Percentiles rank a stretch among this genome's conserved stretches.
Evolutionary conservation across 441 rosid genomes (phyloP).

Genomic region (Arabidopsis hybrid): DNA sequence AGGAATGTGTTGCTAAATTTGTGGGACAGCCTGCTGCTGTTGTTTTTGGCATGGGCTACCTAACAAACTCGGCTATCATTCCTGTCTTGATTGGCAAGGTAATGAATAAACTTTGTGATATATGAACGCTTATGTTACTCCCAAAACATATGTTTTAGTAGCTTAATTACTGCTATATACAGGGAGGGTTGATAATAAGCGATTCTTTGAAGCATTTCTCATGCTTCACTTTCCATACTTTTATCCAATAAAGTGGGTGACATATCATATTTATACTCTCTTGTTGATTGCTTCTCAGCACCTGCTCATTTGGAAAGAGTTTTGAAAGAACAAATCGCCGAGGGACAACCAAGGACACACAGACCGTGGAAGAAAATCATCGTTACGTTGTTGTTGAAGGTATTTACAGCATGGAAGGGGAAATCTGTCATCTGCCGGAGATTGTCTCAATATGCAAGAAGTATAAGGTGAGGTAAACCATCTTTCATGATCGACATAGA

Average conservation of each 20-base stretch:
- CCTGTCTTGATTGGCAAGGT: constrained; percentile 82
- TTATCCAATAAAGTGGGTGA: neutral
- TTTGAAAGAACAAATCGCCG: constrained; percentile 83
- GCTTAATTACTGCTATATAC: neutral
- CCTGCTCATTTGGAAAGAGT: constrained; percentile 86
- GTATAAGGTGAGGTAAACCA: constrained; percentile 65
- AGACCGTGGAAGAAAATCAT: constrained; percentile 93
- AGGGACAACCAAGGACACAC: constrained; percentile 87
- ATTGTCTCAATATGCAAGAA: constrained; percentile 84
- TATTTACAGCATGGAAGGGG: constrained; percentile 94
- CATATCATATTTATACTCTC: constrained; percentile 10
- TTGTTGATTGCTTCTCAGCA: constrained; percentile 47
- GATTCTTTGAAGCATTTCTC: constrained; percentile 70
- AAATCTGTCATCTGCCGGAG: constrained; percentile 87
- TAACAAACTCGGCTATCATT: constrained; percentile 74
- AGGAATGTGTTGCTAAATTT: constrained; percentile 69
- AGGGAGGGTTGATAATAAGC: constrained; percentile 83
- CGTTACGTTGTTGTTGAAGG: constrained; percentile 83
- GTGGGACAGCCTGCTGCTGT: constrained; percentile 70
- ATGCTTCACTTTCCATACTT: neutral
- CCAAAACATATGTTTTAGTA: neutral
- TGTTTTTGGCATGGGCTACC: constrained; percentile 43
- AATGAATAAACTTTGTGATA: neutral
- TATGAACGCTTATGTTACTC: neutral
- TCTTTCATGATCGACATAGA: neutral